Evolutionary conservation across 1,284 basidiomycete species (phyloP), one percentile per base, ranked within the genome.

Genomic region (Paramarasmius palmivorus): DNA sequence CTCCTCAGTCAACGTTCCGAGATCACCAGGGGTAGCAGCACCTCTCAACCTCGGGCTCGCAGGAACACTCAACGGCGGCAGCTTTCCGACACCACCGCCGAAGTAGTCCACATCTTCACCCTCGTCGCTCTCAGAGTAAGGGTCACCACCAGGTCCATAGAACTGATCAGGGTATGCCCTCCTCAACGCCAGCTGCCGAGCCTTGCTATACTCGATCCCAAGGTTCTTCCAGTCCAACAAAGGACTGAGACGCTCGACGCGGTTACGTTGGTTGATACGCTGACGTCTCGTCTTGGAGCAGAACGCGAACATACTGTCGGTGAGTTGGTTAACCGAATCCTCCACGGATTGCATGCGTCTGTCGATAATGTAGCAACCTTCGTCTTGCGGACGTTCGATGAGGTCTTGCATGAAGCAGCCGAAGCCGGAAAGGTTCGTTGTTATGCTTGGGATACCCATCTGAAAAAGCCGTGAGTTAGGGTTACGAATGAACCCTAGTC

Each of bases 341-440:
- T 98, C 94, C 53, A 96, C 84, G 23, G 90, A 93, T 70, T 94
- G 87, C 73, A 84, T 84, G 46, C 95, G 85, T 48, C 96, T 84
- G 69, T 98, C 95, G 64, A 98, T 88, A 69, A 98, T 98, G 76
- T 98, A 98, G 73, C 91, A 93, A 1, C 93, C 93, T 67, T 92
- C 90, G 40, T 91, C 89, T 57, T 84, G 77, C 0, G 93, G 93
- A 10, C 82, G 85, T 63, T 99, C 96, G 63, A 99, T 95, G n/a
- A 97, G 81, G 68, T 99, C 96, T 72, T 97, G 93, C 92, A 98
- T 96, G 78, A 97, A 98, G 71, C 94, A 98, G 22, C 95, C 95
- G 62, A 98, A 97, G 38, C 96, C 96, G 25, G 94, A 97, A 39
- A 99, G 77, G 75, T 99, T 98, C 54, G 96, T 99, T 25, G 96